Conservation (phyloP, 441 rosid genomes). For the Isatis lusitanica region DNA sequence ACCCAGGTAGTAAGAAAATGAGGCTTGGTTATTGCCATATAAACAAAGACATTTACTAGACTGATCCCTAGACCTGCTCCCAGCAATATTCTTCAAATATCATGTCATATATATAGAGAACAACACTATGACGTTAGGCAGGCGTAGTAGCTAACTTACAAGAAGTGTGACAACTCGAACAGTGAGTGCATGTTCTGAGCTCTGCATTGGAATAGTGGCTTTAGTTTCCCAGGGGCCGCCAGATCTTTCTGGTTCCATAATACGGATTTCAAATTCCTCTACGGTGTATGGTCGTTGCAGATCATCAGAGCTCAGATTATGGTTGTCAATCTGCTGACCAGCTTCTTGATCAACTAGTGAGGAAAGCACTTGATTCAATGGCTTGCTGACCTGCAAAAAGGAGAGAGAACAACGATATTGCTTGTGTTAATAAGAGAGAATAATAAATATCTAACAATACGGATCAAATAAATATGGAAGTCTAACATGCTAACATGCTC, state of each 20-base stretch:
- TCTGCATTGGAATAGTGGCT: conserved; percentile 96
- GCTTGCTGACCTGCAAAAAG: conserved; percentile 71
- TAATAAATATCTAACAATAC: background rate
- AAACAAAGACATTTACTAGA: background rate
- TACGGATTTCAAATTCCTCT: conserved; percentile 93
- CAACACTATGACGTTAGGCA: conserved; percentile 12
- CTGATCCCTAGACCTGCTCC: conserved; percentile 14
- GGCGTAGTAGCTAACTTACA: conserved; percentile 58
- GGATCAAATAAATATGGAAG: background rate
- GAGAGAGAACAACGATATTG: conserved; percentile 29
- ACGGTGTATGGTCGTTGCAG: conserved; percentile 72
- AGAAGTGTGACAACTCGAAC: conserved; percentile 87
- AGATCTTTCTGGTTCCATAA: conserved; percentile 83
- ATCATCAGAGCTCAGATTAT: conserved; percentile 78
- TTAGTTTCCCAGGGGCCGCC: conserved; percentile 96
- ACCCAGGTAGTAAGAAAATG: conserved; percentile 28
- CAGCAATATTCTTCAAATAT: background rate
- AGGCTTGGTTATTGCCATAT: conserved; percentile 23
- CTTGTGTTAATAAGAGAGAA: conserved; percentile 19
- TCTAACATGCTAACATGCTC: conserved; percentile 40
- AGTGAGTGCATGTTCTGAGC: conserved; percentile 91
- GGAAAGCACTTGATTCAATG: conserved; percentile 89
- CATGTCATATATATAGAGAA: conserved; percentile 14
- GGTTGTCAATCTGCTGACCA: conserved; percentile 90
- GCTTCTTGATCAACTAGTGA: conserved; percentile 93